Conservation (phyloP, 2,329 filamentous ascomycete species). For the Blumeria hordei region DNA sequence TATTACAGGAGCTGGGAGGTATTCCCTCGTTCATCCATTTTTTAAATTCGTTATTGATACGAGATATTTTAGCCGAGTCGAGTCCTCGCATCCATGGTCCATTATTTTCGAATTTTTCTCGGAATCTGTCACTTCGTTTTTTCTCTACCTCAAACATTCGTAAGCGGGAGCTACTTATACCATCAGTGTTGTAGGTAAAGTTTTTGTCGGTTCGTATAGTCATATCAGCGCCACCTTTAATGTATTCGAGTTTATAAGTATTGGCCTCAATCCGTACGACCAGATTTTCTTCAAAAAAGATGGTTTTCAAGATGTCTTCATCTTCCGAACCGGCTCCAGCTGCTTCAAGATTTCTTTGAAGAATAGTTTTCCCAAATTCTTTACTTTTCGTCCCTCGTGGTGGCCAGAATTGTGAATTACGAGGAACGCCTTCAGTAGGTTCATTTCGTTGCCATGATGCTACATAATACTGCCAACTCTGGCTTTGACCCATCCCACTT, state of each 20-base stretch:
- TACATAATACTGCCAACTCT: constrained; percentile 87
- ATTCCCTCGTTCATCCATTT: constrained; percentile 19
- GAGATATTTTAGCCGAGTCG: constrained; percentile 24
- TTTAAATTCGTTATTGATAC: constrained; percentile 21
- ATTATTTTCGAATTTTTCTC: constrained; percentile 27
- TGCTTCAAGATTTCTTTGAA: constrained; percentile 44
- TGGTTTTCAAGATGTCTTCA: constrained; percentile 31
- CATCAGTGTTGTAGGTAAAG: constrained; percentile 11
- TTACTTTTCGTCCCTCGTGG: neutral
- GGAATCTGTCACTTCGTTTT: constrained; percentile 20
- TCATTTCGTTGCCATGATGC: constrained; percentile 76
- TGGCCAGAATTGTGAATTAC: constrained; percentile 21
- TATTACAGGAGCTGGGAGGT: constrained; percentile 3
- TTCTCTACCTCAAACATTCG: constrained; percentile 15
- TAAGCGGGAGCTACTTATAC: constrained; percentile 11
- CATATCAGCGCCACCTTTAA: constrained; percentile 39
- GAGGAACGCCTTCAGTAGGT: constrained; percentile 56
- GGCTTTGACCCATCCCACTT: constrained; percentile 63
- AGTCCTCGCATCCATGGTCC: constrained; percentile 25
- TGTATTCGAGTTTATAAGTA: constrained; percentile 59
- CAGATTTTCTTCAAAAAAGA: constrained; percentile 42
- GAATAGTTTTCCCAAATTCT: constrained; percentile 22
- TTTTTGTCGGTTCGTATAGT: constrained; percentile 16
- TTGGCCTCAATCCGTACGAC: constrained; percentile 52
- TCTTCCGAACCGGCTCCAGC: constrained; percentile 38